phyloP scores from a whole-genome alignment of 345 rosid species.

The Geranium rotundifolium region DNA sequence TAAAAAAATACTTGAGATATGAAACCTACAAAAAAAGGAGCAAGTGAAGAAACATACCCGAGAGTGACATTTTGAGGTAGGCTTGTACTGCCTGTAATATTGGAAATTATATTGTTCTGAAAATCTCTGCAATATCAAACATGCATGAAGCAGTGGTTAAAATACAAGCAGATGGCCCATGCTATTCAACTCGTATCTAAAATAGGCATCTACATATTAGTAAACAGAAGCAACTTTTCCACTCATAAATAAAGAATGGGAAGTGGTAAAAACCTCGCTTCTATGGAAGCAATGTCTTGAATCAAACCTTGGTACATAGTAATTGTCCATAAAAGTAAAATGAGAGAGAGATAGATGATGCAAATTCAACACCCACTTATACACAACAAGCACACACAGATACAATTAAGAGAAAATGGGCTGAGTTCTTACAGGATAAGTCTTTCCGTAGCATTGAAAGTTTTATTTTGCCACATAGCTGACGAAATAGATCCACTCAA shows the following conservation, averaged over 20 bases:
- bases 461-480: slow-evolving; percentile 58
- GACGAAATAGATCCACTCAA: slow-evolving; percentile 62
- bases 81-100: slow-evolving; percentile 41
- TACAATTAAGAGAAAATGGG: not conserved
- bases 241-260: not conserved
- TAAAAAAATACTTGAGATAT: not conserved
- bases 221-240: too few species aligned
- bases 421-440: slow-evolving; percentile 50
- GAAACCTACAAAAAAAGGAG: not conserved
- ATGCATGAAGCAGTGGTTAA: not conserved
- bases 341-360: not conserved
- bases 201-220: not conserved
- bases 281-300: too few species aligned
- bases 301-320: not conserved
- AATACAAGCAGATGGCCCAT: not conserved
- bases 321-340: not conserved
- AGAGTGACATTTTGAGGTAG: slow-evolving; percentile 73
- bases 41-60: slow-evolving; percentile 43
- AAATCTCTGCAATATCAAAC: slow-evolving; percentile 46
- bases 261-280: not conserved
- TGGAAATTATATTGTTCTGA: slow-evolving; percentile 50
- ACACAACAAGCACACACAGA: not conserved
- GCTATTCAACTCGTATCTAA: not conserved
- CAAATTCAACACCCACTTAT: too few species aligned
- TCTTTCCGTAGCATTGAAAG: slow-evolving; percentile 35